phyloP scores from a whole-genome alignment of 441 rosid genomes.

The Viola pubescens region DNA sequence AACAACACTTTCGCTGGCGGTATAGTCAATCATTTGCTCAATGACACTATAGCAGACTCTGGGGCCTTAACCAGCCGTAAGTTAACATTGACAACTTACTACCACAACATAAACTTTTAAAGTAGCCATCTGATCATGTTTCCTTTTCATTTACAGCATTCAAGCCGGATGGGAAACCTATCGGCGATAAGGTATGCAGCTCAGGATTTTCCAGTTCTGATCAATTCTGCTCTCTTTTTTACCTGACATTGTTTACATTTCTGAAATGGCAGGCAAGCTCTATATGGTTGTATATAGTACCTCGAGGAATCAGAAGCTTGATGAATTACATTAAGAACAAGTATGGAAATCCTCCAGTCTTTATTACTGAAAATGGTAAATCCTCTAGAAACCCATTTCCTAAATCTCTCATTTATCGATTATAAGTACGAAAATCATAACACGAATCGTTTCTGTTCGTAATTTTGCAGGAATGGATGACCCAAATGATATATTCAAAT shows the following conservation, averaged over 20 bases:
- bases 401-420: background rate
- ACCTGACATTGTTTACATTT: background rate
- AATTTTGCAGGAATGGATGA: slow-evolving; percentile 78
- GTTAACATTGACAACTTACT: slow-evolving; percentile 8
- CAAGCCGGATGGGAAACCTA: slow-evolving; percentile 32
- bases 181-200: slow-evolving; percentile 63
- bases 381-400: background rate
- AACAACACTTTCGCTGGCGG: slow-evolving; percentile 16
- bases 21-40: slow-evolving; percentile 29
- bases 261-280: slow-evolving; percentile 61
- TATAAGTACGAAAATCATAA: background rate
- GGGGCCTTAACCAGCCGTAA: slow-evolving; percentile 70
- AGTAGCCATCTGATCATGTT: background rate
- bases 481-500: slow-evolving; percentile 31
- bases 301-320: slow-evolving; percentile 75
- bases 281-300: slow-evolving; percentile 90
- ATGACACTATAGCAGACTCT: slow-evolving; percentile 65
- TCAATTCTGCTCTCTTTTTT: background rate
- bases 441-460: background rate
- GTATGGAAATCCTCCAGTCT: slow-evolving; percentile 70
- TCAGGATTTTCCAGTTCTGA: background rate
- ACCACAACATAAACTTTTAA: background rate
- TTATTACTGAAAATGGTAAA: slow-evolving; percentile 87
- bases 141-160: slow-evolving; percentile 45
- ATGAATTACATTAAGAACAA: slow-evolving; percentile 81